phyloP scores from a whole-genome alignment of 306 rosid species.

The Pueraria montana region DNA sequence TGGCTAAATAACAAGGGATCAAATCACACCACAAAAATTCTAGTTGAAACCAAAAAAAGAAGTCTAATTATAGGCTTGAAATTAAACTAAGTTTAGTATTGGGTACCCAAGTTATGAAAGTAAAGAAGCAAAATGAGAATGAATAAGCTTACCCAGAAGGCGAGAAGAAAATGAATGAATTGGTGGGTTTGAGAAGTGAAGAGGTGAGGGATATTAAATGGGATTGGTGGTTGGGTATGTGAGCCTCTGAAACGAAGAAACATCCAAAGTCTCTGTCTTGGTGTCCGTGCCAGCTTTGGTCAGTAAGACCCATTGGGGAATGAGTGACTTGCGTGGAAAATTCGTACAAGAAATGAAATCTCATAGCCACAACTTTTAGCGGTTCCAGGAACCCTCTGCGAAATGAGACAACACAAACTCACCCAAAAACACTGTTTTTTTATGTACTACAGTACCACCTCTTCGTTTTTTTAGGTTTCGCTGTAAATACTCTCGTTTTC shows the following conservation, averaged over 20 bases:
- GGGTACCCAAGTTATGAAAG: background rate
- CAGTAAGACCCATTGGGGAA: background rate
- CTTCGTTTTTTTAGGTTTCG: background rate
- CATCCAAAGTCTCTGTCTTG: background rate
- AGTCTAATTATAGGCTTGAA: too few species aligned
- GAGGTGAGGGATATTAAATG: background rate
- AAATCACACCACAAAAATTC: background rate
- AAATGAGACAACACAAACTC: background rate
- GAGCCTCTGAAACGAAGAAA: background rate
- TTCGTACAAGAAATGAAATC: background rate
- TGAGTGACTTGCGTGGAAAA: slow-evolving; percentile 8
- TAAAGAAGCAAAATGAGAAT: background rate
- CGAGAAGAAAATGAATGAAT: background rate
- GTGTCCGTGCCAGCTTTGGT: background rate
- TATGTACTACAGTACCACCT: background rate
- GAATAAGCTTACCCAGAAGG: background rate
- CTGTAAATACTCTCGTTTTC: background rate
- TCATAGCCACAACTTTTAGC: background rate
- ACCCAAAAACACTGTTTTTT: background rate
- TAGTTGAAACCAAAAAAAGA: background rate
- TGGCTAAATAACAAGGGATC: too few species aligned
- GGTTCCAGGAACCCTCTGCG: background rate
- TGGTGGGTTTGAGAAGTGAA: background rate
- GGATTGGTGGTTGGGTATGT: background rate
- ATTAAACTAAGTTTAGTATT: too few species aligned